These are phyloP conservation scores for Lachnum nothofagi DNA, from an alignment of 2,329 filamentous ascomycete species.

Conservation along the genomic window DNA sequence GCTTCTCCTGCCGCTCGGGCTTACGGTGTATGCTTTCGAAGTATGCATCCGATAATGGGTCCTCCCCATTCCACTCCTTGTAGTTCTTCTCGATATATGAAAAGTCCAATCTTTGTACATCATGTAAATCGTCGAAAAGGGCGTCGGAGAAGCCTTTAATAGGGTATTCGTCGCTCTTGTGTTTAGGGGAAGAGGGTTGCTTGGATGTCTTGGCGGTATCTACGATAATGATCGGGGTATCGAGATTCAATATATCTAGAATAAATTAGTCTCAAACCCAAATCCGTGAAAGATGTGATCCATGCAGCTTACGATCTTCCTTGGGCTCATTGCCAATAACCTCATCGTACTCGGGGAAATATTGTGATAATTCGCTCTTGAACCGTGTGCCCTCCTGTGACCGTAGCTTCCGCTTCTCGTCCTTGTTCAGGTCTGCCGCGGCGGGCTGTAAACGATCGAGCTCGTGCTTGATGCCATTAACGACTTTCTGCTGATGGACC, in stretches of 20 bases:
- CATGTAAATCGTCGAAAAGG: conserved; percentile 51
- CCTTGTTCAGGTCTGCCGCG: conserved; percentile 40
- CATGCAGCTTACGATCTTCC: conserved; percentile 62
- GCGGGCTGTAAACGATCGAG: conserved; percentile 50
- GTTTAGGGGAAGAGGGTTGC: conserved; percentile 17
- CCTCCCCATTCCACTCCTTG: conserved; percentile 36
- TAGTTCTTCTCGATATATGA: conserved; percentile 45
- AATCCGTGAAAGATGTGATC: neutral
- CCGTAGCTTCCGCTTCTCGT: conserved; percentile 71
- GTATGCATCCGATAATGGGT: conserved; percentile 52
- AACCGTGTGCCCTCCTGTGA: conserved; percentile 80
- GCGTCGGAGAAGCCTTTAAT: conserved; percentile 52
- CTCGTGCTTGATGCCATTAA: conserved; percentile 59
- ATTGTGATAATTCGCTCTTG: conserved; percentile 85
- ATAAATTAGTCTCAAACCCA: conserved; percentile 16
- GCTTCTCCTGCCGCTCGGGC: conserved; percentile 56
- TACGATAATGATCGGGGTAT: conserved; percentile 68
- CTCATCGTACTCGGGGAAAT: conserved; percentile 92
- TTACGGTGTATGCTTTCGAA: conserved; percentile 53
- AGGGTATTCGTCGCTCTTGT: conserved; percentile 29
- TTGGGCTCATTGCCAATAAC: conserved; percentile 81
- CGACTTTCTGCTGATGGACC: conserved; percentile 52
- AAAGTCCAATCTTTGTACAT: conserved; percentile 54
- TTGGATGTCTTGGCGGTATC: conserved; percentile 43
- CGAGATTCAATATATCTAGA: conserved; percentile 65